Base-by-base conservation (phyloP, 495 filamentous ascomycete genomes). In the Chaetomium tenue region DNA sequence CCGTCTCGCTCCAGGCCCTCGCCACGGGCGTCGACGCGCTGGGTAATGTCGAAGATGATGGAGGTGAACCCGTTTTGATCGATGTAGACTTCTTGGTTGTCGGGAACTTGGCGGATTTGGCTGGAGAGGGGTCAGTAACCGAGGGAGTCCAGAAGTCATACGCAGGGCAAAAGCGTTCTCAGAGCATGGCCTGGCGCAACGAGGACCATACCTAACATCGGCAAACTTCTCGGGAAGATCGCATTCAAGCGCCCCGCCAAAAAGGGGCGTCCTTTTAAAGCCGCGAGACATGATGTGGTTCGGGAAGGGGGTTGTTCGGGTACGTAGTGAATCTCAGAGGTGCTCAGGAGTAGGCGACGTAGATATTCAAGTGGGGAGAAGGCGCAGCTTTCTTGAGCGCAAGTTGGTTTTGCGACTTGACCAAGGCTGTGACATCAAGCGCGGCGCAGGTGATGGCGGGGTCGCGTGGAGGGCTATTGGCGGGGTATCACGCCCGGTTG, bases 1-100 rank as follows among this genome's bases (percentile, higher is more conserved):
- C 86, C 84, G 70, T 93, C 85, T 26, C 78, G 80, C 64, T 82
- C 77, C n/a, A 81, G 73, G 56, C 72, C 75, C 37, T 70, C 73
- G 47, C 79, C 80, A 12, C 71, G 48, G 57, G 76, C 60, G 62
- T 83, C 77, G 22, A 94, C 87, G 62, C 86, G 84, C 77, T 96
- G 87, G 60, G 87, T 86, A 75, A 98, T 89, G 61, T 98, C 94
- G 79, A 97, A 80, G 74, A 95, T 92, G 69, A 96, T 84, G 77
- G 82, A 89, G 28, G 90, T 88, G 72, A 84, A 82, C 64, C 81
- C 82, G 56, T 93, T 91, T 63, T 88, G 85, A 73, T 91, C 91
- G 74, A 98, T 87, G 76, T 87, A 96, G 68, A 97, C 88, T 82
- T 98, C 94, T 78, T 98, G 92, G 76, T 96, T 87, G 74, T 97